Base-by-base conservation (phyloP, 768 basidiomycete genomes). In the Russula earlei region DNA sequence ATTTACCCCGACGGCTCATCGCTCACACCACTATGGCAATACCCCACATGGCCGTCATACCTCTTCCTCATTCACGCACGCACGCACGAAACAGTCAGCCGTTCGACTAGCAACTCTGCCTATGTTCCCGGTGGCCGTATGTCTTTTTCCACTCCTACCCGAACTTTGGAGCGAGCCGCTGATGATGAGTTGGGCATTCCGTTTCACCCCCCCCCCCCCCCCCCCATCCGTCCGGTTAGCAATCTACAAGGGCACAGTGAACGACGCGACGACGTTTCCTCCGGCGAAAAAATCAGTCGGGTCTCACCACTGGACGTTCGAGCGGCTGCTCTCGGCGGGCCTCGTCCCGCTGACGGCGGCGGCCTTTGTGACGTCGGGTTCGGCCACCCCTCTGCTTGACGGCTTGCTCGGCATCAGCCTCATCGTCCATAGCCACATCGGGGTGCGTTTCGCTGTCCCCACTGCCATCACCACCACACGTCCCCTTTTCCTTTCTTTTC, bases 371-470 rank as follows among this genome's bases (percentile, higher is more conserved):
- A 86, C 87, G 6, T 83, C 83, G 40, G 82, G 81, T 17, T 81
- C 77, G 51, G 77, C 76, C 58, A 83, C 94, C 72, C 91, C 96
- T 3, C 72, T 96, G 62, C 70, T 97, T 44, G 96, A 99, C 65
- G 95, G 91, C 44, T 66, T 98, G 48, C 80, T 98, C 52, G 93
- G 85, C 17, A 76, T 93, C 58, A 84, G 84, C 47, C 76, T 99
- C 66, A 80, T 98, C 61, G 83, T 97, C 68, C 96, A 98, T 75
- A 90, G 86, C 71, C 94, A 99, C 68, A 89, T 99, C 60, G 95
- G 94, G 52, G 94, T 91, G 65, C 40, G 83, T 81, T 15, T 20
- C 12, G 37, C 7, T n/a, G n/a, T n/a, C n/a, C n/a, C n/a, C n/a
- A 4, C 10, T 37, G n/a, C 6, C 37, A 11, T 15, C 22, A 4